Base-by-base conservation (phyloP, 2,329 filamentous ascomycete genomes). In the Diplodia corticola region DNA sequence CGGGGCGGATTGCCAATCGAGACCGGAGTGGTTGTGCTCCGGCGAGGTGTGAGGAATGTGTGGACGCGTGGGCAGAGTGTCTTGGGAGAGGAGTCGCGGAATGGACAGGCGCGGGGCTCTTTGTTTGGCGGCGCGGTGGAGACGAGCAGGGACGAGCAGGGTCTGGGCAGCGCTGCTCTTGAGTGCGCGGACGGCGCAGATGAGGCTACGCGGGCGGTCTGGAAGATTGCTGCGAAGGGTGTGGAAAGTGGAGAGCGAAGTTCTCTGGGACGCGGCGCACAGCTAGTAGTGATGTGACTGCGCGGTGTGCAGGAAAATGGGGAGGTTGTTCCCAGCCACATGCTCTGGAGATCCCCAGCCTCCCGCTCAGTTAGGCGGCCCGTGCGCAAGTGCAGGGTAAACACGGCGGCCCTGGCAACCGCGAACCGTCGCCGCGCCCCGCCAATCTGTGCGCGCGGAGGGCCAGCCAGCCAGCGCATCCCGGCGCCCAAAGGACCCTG, bases 321-420 rank as follows among this genome's bases (percentile, higher is more conserved):
- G 63, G 63, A 50, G 63, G 63, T 65, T 57, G 53, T 35, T 51
- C 53, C 63, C 63, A 61, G 57, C 57, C 57, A 61, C 57, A 35
- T 17, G 44, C 28, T 35, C 17, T 57, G 33, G 35, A 22, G 57
- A 61, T 61, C 44, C 55, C 57, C 57, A 61, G 57, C 57, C 57
- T 49, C 44, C 22, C 44, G 20, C 22, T 49, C 33, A 33, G 40
- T n/a, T 4, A 13, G n/a, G 26, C 35, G 40, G 57, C 57, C 55
- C 37, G 20, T 48, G 55, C 55, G 20, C 37, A 37, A 37, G 9
- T 12, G 26, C 26, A 35, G 5, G n/a, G 55, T 60, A 64, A 64
- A 64, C 63, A 64, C 63, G n/a, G 50, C 30, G 63, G 37, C 49
- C 63, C 49, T n/a, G 7, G 63, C 50, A 64, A 64, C 63, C 48